These are phyloP conservation scores for Penicillium crystallinum DNA, from an alignment of 495 filamentous ascomycete species.

Conservation along the genomic window DNA sequence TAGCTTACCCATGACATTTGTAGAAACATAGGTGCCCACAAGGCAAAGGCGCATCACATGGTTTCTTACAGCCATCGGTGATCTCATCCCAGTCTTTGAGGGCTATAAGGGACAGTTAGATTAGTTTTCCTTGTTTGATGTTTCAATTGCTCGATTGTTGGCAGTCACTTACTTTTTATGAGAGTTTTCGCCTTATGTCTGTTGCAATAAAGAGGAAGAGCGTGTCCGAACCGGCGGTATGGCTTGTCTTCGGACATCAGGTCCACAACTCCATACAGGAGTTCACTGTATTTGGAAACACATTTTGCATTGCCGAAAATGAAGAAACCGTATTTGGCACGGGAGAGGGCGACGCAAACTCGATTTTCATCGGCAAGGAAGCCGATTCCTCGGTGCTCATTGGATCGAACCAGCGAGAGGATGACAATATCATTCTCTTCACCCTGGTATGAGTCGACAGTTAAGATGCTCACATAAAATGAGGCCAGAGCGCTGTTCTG, in stretches of 20 bases:
- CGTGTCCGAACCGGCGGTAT: slow-evolving; percentile 27
- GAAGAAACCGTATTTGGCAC: slow-evolving; percentile 80
- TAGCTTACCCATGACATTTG: slow-evolving; percentile 37
- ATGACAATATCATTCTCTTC: slow-evolving; percentile 88
- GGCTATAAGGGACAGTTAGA: slow-evolving; percentile 1
- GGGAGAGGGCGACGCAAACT: slow-evolving; percentile 82
- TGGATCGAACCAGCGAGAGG: slow-evolving; percentile 79
- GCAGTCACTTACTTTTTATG: slow-evolving; percentile 22
- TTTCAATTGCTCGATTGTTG: background rate
- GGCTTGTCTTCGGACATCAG: slow-evolving; percentile 21
- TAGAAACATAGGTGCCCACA: slow-evolving; percentile 40
- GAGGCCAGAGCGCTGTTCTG: slow-evolving; percentile 35
- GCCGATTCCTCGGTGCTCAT: slow-evolving; percentile 49
- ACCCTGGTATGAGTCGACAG: slow-evolving; percentile 91
- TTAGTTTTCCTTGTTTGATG: slow-evolving; percentile 2
- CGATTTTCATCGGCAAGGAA: slow-evolving; percentile 74
- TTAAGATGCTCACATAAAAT: slow-evolving; percentile 60
- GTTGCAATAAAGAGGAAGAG: slow-evolving; percentile 36
- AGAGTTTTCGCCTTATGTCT: slow-evolving; percentile 32
- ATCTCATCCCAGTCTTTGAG: slow-evolving; percentile 46
- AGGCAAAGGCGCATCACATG: slow-evolving; percentile 27
- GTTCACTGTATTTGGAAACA: slow-evolving; percentile 28
- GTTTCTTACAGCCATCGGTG: slow-evolving; percentile 44
- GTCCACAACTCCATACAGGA: slow-evolving; percentile 37
- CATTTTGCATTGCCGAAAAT: slow-evolving; percentile 74